phyloP scores from a whole-genome alignment of 371 early-diverging fungal genomes.

The Saksenaea oblongispora region DNA sequence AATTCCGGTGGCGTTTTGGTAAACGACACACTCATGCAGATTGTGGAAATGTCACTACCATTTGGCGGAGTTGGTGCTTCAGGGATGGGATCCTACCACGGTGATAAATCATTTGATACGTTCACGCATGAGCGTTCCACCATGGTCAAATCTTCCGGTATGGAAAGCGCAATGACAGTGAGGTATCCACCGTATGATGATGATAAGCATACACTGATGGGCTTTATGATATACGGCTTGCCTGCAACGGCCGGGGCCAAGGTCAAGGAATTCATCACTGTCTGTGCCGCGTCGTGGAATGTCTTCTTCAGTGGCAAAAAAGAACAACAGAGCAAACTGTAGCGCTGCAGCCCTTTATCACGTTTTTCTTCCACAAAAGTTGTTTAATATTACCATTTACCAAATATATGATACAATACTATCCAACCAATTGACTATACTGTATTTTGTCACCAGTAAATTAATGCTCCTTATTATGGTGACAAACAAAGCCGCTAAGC shows the following conservation, averaged over 20 bases:
- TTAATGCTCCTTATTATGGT: too few species aligned
- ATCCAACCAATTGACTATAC: too few species aligned
- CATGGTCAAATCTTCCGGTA: conserved; percentile 50
- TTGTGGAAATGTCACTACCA: conserved; percentile 58
- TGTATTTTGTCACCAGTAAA: too few species aligned
- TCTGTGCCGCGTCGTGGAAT: background rate
- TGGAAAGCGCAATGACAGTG: conserved; percentile 46
- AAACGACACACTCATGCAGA: conserved; percentile 74
- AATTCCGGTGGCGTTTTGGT: conserved; percentile 69
- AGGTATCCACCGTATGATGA: conserved; percentile 55
- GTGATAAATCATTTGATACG: conserved; percentile 72
- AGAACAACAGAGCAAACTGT: background rate
- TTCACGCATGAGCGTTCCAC: conserved; percentile 70
- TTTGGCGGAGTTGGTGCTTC: conserved; percentile 88
- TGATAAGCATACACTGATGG: conserved; percentile 30
- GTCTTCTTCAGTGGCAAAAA: background rate
- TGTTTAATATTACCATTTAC: too few species aligned
- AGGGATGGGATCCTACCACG: conserved; percentile 75
- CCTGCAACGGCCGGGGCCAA: conserved; percentile 11
- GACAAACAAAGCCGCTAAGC: too few species aligned
- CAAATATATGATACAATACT: too few species aligned
- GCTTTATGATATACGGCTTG: conserved; percentile 16
- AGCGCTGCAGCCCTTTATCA: background rate
- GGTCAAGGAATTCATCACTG: conserved; percentile 3
- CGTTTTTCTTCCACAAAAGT: background rate